Conservation (phyloP, 1,139 yeast species). For the Pichia sp. region DNA sequence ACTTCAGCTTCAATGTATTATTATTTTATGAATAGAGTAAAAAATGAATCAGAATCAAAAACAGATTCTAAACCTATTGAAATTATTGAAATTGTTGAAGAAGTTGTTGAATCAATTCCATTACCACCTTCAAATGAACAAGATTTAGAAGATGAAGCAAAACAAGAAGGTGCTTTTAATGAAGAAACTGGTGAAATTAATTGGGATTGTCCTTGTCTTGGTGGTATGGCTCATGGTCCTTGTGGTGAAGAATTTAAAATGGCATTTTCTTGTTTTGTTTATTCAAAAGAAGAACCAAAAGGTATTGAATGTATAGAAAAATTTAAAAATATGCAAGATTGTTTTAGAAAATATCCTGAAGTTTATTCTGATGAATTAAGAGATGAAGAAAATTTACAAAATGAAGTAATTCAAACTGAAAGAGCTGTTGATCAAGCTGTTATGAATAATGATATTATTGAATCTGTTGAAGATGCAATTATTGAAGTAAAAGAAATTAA, state of each 20-base stretch:
- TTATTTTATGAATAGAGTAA: slow-evolving; percentile 12
- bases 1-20: slow-evolving; percentile 18
- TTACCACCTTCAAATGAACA: slow-evolving; percentile 3
- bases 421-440: slow-evolving; percentile 18
- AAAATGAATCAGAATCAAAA: slow-evolving; percentile 11
- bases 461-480: slow-evolving; percentile 18
- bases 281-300: slow-evolving; percentile 93
- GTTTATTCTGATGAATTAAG: slow-evolving; percentile 87
- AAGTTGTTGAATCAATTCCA: slow-evolving; percentile 1
- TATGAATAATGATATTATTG: slow-evolving; percentile 18
- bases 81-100: slow-evolving; percentile 11
- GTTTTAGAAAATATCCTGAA: slow-evolving; percentile 92
- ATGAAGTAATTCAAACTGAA: slow-evolving; percentile 14
- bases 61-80: slow-evolving; percentile 4
- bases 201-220: slow-evolving; percentile 99
- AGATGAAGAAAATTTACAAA: slow-evolving; percentile 53
- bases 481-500: slow-evolving; percentile 27
- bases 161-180: slow-evolving; percentile 57
- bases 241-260: slow-evolving; percentile 97
- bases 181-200: slow-evolving; percentile 98
- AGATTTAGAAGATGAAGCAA: slow-evolving; percentile 18
- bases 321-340: slow-evolving; percentile 87
- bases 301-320: slow-evolving; percentile 95
- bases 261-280: slow-evolving; percentile 93
- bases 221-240: slow-evolving; percentile 99